Percentiles rank a stretch among this genome's conserved stretches.
Conservation (phyloP, 1,139 yeast genomes). For the Wickerhamomyces sp. region DNA sequence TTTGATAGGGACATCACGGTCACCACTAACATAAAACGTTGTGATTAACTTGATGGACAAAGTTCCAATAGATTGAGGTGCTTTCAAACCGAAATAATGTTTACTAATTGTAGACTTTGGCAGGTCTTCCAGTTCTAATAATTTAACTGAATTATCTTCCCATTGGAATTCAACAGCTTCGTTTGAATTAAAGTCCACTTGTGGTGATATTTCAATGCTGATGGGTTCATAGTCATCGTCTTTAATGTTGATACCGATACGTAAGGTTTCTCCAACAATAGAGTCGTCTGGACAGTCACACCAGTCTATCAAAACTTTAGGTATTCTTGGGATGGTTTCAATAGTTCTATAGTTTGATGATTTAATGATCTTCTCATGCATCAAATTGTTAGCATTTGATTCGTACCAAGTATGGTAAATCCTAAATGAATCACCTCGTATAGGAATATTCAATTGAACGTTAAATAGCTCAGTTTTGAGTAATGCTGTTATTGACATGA, state of each 20-base stretch:
- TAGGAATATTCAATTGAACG: slow-evolving; percentile 19
- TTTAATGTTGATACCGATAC: slow-evolving; percentile 18
- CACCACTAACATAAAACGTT: slow-evolving; percentile 24
- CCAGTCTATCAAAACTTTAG: slow-evolving; percentile 23
- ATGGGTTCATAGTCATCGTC: slow-evolving; percentile 27
- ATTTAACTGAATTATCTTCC: slow-evolving; percentile 1
- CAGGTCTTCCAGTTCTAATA: slow-evolving; percentile 15
- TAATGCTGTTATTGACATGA: slow-evolving; percentile 10
- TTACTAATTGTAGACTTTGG: slow-evolving; percentile 12
- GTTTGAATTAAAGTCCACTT: slow-evolving; percentile 10
- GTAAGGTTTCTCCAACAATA: slow-evolving; percentile 26
- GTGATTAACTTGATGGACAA: neutral
- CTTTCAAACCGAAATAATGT: neutral
- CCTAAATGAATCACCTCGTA: slow-evolving; percentile 7
- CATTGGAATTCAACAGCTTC: slow-evolving; percentile 3
- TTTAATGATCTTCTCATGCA: slow-evolving; percentile 9
- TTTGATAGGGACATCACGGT: slow-evolving; percentile 27
- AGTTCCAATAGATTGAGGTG: neutral
- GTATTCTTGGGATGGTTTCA: slow-evolving; percentile 31
- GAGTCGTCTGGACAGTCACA: slow-evolving; percentile 13
- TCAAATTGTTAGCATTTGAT: slow-evolving; percentile 7
- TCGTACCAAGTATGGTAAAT: slow-evolving; percentile 14
- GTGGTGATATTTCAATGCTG: slow-evolving; percentile 21
- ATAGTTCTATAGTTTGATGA: slow-evolving; percentile 16
- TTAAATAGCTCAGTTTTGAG: slow-evolving; percentile 12